These are phyloP conservation scores for Xylariaceae sp. DNA, from an alignment of 2,329 filamentous ascomycete species.

Conservation along the genomic window DNA sequence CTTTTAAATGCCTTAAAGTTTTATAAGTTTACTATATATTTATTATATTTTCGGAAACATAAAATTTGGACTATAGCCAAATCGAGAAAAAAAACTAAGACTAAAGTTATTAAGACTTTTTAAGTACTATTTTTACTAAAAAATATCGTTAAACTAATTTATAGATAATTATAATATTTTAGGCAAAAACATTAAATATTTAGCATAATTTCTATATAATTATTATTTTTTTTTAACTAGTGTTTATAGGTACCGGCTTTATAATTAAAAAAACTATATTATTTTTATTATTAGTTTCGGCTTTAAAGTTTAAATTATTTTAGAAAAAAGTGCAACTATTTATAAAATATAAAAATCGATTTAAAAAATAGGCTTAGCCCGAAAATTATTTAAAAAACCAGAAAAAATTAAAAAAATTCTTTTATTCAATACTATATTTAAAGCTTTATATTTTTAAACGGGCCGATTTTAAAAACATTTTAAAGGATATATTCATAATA, in stretches of 20 bases:
- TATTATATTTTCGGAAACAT: conserved; percentile 2
- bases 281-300: too few species aligned
- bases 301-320: too few species aligned
- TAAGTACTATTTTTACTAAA: not conserved
- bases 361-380: too few species aligned
- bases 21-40: not conserved
- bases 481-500: not conserved
- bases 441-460: not conserved
- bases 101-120: not conserved
- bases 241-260: too few species aligned
- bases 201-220: too few species aligned
- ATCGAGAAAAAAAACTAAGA: not conserved
- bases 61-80: not conserved
- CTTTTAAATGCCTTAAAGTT: not conserved
- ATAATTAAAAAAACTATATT: too few species aligned
- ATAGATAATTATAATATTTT: not conserved
- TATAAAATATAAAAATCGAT: too few species aligned
- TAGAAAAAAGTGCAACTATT: too few species aligned
- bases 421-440: not conserved
- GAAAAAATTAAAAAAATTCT: not conserved
- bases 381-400: not conserved
- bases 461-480: not conserved
- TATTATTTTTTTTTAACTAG: too few species aligned
- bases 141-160: not conserved
- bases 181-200: too few species aligned